A percentile compares a stretch with the other conserved stretches of the same genome.
These are phyloP conservation scores for Cardamine chenopodiifolia DNA, from an alignment of 345 rosid genomes.

Conservation along the genomic window DNA sequence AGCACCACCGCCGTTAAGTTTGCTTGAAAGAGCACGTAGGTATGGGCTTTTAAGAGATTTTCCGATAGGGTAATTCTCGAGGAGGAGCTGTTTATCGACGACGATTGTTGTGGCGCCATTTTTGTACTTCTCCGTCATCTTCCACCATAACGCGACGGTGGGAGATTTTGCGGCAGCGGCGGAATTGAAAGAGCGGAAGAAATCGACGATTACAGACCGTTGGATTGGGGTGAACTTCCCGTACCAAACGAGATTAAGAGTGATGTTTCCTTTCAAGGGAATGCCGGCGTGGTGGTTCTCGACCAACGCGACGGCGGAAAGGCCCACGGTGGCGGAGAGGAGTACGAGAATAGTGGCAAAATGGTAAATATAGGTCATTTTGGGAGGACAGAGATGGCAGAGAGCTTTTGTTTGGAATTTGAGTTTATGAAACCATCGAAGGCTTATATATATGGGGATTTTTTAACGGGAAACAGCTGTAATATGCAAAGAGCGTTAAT, in stretches of 20 bases:
- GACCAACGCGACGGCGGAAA: slow-evolving; percentile 31
- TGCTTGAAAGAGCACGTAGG: slow-evolving; percentile 60
- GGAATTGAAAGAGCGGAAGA: slow-evolving; percentile 61
- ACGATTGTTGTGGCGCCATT: slow-evolving; percentile 51
- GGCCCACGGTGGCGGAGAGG: slow-evolving; percentile 23
- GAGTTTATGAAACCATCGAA: neutral
- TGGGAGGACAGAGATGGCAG: neutral
- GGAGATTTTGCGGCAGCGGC: slow-evolving; percentile 39
- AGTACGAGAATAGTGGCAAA: slow-evolving; percentile 30
- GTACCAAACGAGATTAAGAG: slow-evolving; percentile 86
- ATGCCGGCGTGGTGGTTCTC: slow-evolving; percentile 62
- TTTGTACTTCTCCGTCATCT: slow-evolving; percentile 71
- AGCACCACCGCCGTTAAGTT: slow-evolving; percentile 39
- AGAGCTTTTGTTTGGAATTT: slow-evolving; percentile 7
- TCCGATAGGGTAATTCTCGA: slow-evolving; percentile 62
- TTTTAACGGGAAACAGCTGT: slow-evolving; percentile 42
- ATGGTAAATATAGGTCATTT: slow-evolving; percentile 29
- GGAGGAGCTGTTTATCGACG: slow-evolving; percentile 66
- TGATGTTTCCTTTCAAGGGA: slow-evolving; percentile 63
- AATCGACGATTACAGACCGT: slow-evolving; percentile 74
- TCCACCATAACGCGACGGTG: slow-evolving; percentile 81
- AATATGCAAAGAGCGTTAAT: neutral
- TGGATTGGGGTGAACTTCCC: slow-evolving; percentile 71
- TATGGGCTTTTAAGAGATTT: slow-evolving; percentile 54
- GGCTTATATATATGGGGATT: slow-evolving; percentile 16